Base-by-base conservation (phyloP, 2,329 filamentous ascomycete species). In the Trichoderma simmonsii region DNA sequence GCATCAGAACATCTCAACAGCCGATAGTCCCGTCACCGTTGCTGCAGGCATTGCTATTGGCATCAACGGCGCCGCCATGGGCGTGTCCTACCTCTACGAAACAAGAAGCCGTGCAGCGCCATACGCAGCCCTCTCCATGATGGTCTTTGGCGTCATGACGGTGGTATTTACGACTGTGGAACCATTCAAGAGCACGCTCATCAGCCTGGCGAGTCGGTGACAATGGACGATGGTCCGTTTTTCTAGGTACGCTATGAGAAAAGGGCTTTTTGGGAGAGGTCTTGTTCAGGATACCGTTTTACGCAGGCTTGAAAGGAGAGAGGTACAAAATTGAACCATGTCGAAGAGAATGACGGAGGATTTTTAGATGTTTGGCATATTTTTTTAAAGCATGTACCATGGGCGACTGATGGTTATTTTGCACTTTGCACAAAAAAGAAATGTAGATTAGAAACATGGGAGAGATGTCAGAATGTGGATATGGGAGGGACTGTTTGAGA, bases 61-160 rank as follows among this genome's bases (percentile, higher is more conserved):
- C 3, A 85, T 89, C 80, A 90, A 89, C 74, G 86, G 86, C 1
- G 87, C 87, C 0, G 88, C 88, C 4, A 88, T 90, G 86, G 88
- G 88, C 3, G 87, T 88, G 0, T 83, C 87, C 0, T 86, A 88
- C 72, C 80, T 89, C 15, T 88, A 89, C 71, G 86, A 89, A 77
- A 83, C 82, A 8, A 81, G 81, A 68, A 88, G 85, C 73, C 83
- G 81, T 1, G 85, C 87, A 4, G 86, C 86, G 3, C 86, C 87
- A 0, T 89, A 89, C 74, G 86, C 87, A 3, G 86, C 85, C 2
- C 78, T 90, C 18, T 83, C 87, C 1, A 89, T 89, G 88, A 88
- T 87, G 7, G 80, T 87, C 6, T 87, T 89, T 75, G 87, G 88
- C 0, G 82, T 87, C 51, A 84, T 86, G 80, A 88, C 86, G 1